Evolutionary conservation across 768 basidiomycete species (phyloP), one percentile per base, ranked within the genome.

Genomic region (Mycena rosella): DNA sequence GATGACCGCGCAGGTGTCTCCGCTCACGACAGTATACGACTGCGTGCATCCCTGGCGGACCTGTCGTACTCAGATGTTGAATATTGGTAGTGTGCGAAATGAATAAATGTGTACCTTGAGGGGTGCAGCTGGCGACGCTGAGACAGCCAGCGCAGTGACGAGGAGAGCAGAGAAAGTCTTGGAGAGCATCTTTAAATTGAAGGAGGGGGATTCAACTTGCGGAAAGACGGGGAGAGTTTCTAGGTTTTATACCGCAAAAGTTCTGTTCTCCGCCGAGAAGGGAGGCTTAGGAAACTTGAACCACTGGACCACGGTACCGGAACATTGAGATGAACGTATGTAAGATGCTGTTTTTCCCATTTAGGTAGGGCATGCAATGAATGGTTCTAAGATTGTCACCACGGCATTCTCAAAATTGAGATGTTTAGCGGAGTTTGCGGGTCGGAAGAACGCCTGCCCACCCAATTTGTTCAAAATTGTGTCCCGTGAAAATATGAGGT

Each of bases 21-120:
- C n/a, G n/a, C n/a, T n/a, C n/a, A n/a, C 13, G 32, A 68, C 67
- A 22, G 66, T 62, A 36, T 67, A 67, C 17, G 61, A 53, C 49
- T 30, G 24, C 10, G 47, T 4, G 47, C 67, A 68, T 27, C 38
- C 54, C 48, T 65, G 63, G 48, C 63, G 63, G 47, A 47, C 48
- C 63, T 65, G 54, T 40, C 55, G 49, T 45, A 48, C 32, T 54
- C 36, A 49, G 18, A 52, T 45, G 44, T 22, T 56, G 38, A 34
- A 29, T 22, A 45, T 36, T 45, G 14, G 40, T 18, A 40, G 30
- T 44, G 15, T 27, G 51, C 3, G 32, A 15, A 47, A 57, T 47
- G 17, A 30, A 56, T 45, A 56, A 49, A 64, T 38, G 24, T 57
- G 49, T 57, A 65, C 64, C 57, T 65, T 49, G 56, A 65, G 64